A percentile compares a stretch with the other conserved stretches of the same genome.
Conservation (phyloP, 2,329 filamentous ascomycete genomes). For the Fusarium denticulatum region DNA sequence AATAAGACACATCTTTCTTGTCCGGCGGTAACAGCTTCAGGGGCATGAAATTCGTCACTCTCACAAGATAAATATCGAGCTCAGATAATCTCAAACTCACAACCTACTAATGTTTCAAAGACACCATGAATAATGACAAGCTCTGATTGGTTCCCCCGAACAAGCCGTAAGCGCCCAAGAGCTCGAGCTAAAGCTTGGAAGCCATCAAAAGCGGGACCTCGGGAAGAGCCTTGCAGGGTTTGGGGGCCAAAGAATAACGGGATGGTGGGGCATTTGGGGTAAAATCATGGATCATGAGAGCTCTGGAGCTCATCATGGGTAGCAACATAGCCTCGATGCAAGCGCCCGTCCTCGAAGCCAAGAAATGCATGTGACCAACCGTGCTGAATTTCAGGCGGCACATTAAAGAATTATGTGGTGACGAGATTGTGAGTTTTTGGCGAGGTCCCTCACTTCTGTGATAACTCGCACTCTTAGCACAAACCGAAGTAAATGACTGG, state of each 20-base stretch:
- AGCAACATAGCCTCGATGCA: slow-evolving; percentile 35
- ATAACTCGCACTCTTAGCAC: not conserved
- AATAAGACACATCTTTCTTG: not conserved
- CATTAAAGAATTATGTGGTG: not conserved
- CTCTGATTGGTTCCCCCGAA: slow-evolving; percentile 37
- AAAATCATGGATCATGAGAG: slow-evolving; percentile 34
- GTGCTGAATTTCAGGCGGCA: not conserved
- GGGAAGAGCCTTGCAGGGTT: slow-evolving; percentile 33
- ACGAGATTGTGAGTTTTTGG: not conserved
- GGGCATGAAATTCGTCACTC: slow-evolving; percentile 13
- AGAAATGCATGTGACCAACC: slow-evolving; percentile 18
- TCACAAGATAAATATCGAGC: slow-evolving; percentile 11
- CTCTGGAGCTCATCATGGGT: slow-evolving; percentile 24
- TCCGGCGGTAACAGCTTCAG: slow-evolving; percentile 14
- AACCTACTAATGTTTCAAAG: slow-evolving; percentile 2
- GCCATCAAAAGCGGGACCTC: slow-evolving; percentile 26
- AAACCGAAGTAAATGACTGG: too few relatives aligned
- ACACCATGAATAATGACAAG: slow-evolving; percentile 1
- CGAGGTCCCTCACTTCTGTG: not conserved
- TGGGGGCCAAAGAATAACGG: slow-evolving; percentile 24
- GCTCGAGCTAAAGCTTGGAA: slow-evolving; percentile 32
- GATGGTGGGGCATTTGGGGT: slow-evolving; percentile 22
- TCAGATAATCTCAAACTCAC: not conserved
- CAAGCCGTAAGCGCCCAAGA: slow-evolving; percentile 42
- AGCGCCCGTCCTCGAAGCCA: slow-evolving; percentile 38